These are phyloP conservation scores for Fusarium beomiforme DNA, from an alignment of 2,329 filamentous ascomycete species.

Conservation along the genomic window DNA sequence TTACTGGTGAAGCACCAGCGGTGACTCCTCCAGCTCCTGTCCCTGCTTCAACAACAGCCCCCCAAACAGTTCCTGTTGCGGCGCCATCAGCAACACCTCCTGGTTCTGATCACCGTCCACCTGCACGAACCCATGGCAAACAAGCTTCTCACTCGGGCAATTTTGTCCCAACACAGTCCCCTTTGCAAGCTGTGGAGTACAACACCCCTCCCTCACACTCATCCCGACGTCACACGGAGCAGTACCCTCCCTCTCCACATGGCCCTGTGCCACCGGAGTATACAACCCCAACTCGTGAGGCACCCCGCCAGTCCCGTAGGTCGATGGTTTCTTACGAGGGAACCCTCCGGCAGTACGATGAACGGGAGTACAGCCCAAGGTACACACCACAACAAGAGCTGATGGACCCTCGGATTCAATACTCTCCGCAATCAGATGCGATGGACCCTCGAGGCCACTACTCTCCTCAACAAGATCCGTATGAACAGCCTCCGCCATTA, in stretches of 20 bases:
- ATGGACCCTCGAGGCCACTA: slow-evolving; percentile 51
- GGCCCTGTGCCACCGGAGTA: slow-evolving; percentile 32
- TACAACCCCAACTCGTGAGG: slow-evolving; percentile 34
- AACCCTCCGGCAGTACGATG: slow-evolving; percentile 49
- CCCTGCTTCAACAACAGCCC: slow-evolving; percentile 6
- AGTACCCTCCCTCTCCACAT: slow-evolving; percentile 50
- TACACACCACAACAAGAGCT: slow-evolving; percentile 50
- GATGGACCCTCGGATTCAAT: slow-evolving; percentile 49
- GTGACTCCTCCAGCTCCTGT: slow-evolving; percentile 19
- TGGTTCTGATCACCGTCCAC: slow-evolving; percentile 57
- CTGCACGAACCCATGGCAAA: slow-evolving; percentile 59
- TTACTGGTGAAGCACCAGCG: slow-evolving; percentile 62
- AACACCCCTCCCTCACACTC: slow-evolving; percentile 52
- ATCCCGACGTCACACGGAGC: slow-evolving; percentile 49
- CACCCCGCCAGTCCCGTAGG: slow-evolving; percentile 46
- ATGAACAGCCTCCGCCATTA: slow-evolving; percentile 42
- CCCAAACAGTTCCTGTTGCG: slow-evolving; percentile 26
- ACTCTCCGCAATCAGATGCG: slow-evolving; percentile 49
- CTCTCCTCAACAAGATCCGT: slow-evolving; percentile 46
- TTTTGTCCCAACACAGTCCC: slow-evolving; percentile 62
- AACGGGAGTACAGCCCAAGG: slow-evolving; percentile 50
- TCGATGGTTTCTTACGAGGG: slow-evolving; percentile 51
- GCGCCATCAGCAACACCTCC: slow-evolving; percentile 44
- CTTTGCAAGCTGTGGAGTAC: slow-evolving; percentile 64
- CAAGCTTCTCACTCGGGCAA: slow-evolving; percentile 47